Evolutionary conservation across 495 filamentous ascomycete genomes (phyloP).

Genomic region (Cairneyella variabilis): DNA sequence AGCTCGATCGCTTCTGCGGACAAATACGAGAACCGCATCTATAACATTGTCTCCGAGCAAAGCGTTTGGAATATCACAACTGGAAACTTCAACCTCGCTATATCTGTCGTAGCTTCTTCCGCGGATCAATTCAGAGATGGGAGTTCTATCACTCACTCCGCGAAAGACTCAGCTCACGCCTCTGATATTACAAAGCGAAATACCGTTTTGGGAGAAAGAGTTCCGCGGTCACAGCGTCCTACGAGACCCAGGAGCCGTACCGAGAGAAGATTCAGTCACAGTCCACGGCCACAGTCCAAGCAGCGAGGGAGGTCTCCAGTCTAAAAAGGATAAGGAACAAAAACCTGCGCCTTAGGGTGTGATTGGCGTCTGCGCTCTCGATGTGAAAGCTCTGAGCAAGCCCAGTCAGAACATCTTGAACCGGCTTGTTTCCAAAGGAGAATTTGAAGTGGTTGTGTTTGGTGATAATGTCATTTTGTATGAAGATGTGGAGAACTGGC

Average conservation of each 20-base stretch:
- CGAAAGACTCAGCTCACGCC: slow-evolving; percentile 34
- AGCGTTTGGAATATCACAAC: slow-evolving; percentile 25
- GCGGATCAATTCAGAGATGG: slow-evolving; percentile 30
- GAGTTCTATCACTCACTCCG: slow-evolving; percentile 34
- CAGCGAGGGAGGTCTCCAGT: slow-evolving; percentile 44
- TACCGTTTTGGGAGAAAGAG: slow-evolving; percentile 19
- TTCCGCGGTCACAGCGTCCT: slow-evolving; percentile 15
- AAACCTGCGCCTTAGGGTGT: slow-evolving; percentile 48
- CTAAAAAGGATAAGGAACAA: slow-evolving; percentile 46
- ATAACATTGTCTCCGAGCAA: slow-evolving; percentile 18
- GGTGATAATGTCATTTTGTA: slow-evolving; percentile 98
- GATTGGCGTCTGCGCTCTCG: slow-evolving; percentile 95
- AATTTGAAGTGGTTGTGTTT: slow-evolving; percentile 95
- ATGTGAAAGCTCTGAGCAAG: slow-evolving; percentile 94
- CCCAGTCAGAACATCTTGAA: slow-evolving; percentile 94
- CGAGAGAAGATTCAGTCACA: slow-evolving; percentile 70
- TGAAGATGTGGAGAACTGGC: slow-evolving; percentile 76
- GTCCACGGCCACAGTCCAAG: slow-evolving; percentile 69
- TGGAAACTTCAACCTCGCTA: slow-evolving; percentile 49
- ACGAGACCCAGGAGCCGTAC: slow-evolving; percentile 66
- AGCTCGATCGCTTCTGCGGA: slow-evolving; percentile 32
- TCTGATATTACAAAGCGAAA: slow-evolving; percentile 31
- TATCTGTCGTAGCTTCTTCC: slow-evolving; percentile 52
- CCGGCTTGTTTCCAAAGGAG: slow-evolving; percentile 79
- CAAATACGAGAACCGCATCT: slow-evolving; percentile 11